phyloP scores from a whole-genome alignment of 1,284 basidiomycete genomes.

The Ustilago cynodontis region DNA sequence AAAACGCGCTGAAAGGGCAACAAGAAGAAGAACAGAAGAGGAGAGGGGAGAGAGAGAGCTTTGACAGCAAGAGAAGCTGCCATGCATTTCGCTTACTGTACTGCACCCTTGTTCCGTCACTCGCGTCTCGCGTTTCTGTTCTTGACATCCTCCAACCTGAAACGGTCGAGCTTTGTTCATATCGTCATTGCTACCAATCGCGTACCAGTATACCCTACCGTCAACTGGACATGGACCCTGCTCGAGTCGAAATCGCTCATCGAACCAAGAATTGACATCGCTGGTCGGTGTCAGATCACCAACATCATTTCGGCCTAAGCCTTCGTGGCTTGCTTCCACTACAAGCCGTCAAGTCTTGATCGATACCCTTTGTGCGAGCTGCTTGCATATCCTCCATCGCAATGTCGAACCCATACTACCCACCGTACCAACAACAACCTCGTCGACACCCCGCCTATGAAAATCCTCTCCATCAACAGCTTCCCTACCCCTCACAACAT shows the following conservation, averaged over 20 bases:
- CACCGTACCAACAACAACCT: slow-evolving; percentile 25
- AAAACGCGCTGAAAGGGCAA: slow-evolving; percentile 1
- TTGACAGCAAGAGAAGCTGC: neutral
- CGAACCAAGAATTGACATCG: neutral
- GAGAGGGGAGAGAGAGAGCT: neutral
- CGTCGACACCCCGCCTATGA: slow-evolving; percentile 27
- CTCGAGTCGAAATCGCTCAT: neutral
- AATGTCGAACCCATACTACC: slow-evolving; percentile 51
- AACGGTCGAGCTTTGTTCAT: too few relatives aligned
- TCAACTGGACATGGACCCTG: neutral
- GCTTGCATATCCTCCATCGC: neutral
- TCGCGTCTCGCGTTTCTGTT: too few relatives aligned
- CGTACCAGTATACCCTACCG: neutral
- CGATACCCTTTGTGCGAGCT: neutral
- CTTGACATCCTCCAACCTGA: too few relatives aligned
- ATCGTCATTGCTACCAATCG: neutral
- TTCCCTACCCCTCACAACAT: neutral
- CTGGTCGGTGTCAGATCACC: neutral
- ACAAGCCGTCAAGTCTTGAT: neutral
- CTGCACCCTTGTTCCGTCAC: neutral
- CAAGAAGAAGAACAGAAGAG: too few relatives aligned
- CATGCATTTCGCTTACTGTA: too few relatives aligned
- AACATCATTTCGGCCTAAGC: neutral
- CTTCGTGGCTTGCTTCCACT: neutral
- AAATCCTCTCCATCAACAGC: slow-evolving; percentile 15